A percentile compares a stretch with the other conserved stretches of the same genome.
Evolutionary conservation across 2,329 filamentous ascomycete genomes (phyloP).

Genomic region (Pseudodiploospora longispora): DNA sequence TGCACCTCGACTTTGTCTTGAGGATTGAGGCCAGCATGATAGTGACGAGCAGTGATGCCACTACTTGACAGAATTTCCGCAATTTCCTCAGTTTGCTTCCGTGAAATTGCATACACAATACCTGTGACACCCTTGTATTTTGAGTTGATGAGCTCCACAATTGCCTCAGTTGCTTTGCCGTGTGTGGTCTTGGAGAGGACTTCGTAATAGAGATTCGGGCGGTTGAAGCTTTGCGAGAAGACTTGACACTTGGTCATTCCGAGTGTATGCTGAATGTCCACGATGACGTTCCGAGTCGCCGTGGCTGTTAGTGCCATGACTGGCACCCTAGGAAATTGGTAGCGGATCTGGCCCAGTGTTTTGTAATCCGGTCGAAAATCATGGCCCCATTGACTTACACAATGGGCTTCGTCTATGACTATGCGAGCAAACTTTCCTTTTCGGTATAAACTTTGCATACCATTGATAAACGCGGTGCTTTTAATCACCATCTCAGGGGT

Average conservation of each 20-base stretch:
- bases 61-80: slow-evolving; percentile 59
- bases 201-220: slow-evolving; percentile 89
- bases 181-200: slow-evolving; percentile 64
- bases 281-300: slow-evolving; percentile 84
- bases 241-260: slow-evolving; percentile 68
- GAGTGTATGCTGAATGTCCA: slow-evolving; percentile 89
- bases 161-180: slow-evolving; percentile 33
- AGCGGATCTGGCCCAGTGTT: slow-evolving; percentile 64
- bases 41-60: slow-evolving; percentile 69
- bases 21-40: slow-evolving; percentile 71
- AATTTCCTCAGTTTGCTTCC: slow-evolving; percentile 73
- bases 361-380: slow-evolving; percentile 98
- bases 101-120: slow-evolving; percentile 88
- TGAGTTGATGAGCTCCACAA: slow-evolving; percentile 59
- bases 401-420: slow-evolving; percentile 98
- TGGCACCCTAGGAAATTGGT: slow-evolving; percentile 68
- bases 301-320: slow-evolving; percentile 95
- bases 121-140: slow-evolving; percentile 68
- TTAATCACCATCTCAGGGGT: slow-evolving; percentile 96
- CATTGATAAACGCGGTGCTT: slow-evolving; percentile 59
- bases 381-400: slow-evolving; percentile 98
- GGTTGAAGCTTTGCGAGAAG: slow-evolving; percentile 91
- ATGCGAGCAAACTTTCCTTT: slow-evolving; percentile 73
- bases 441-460: slow-evolving; percentile 59
- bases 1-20: slow-evolving; percentile 65